These are phyloP conservation scores for Colletotrichum tanaceti DNA, from an alignment of 2,329 filamentous ascomycete species.

Conservation along the genomic window DNA sequence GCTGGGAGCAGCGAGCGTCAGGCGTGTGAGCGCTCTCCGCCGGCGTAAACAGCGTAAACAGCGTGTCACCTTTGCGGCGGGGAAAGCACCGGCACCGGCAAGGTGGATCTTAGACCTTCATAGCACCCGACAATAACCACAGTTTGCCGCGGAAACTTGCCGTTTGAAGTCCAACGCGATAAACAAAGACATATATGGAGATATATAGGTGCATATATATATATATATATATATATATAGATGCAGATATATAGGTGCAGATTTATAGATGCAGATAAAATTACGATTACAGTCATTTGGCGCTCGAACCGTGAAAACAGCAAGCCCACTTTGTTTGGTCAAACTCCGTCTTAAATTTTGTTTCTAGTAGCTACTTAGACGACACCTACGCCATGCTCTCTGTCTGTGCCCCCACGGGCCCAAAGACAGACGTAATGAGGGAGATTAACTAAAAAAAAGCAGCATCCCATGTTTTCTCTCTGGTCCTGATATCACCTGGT, in stretches of 20 bases:
- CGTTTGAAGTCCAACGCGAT: not conserved
- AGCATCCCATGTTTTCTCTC: conserved; percentile 26
- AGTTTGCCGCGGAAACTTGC: conserved; percentile 4
- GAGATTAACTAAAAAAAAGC: conserved; percentile 35
- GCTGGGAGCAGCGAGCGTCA: conserved; percentile 11
- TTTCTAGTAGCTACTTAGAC: conserved; percentile 21
- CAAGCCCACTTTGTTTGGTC: conserved; percentile 6
- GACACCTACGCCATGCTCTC: conserved; percentile 41
- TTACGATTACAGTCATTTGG: no score
- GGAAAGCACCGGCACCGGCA: conserved; percentile 1
- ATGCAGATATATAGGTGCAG: no score
- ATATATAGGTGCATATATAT: no score
- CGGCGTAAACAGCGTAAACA: conserved; percentile 36
- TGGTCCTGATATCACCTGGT: conserved; percentile 17
- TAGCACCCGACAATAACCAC: conserved; percentile 1
- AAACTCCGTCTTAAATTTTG: conserved; percentile 27
- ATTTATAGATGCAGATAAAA: no score
- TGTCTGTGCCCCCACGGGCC: conserved; percentile 30
- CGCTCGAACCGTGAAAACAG: not conserved
- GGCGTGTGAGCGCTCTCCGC: conserved; percentile 7
- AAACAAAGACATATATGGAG: no score
- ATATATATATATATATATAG: no score
- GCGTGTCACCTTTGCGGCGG: conserved; percentile 26
- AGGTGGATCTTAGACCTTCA: conserved; percentile 13
- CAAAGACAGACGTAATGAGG: conserved; percentile 35